Evolutionary conservation across 2,329 filamentous ascomycete species (phyloP), one percentile per base, ranked within the genome.

Genomic region (Fusarium incarnatum): DNA sequence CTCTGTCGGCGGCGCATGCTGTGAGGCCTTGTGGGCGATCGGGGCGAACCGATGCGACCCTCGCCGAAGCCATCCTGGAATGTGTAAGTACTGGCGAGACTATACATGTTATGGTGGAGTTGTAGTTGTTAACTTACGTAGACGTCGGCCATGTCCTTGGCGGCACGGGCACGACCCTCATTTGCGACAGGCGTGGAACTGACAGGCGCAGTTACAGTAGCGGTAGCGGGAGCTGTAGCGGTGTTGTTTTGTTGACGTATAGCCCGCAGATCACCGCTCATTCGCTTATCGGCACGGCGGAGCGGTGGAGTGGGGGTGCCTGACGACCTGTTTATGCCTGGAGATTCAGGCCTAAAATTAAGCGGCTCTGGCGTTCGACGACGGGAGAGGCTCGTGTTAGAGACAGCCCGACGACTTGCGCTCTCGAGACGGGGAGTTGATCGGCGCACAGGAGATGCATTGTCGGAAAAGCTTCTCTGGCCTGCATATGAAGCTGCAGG

Each of bases 1-100:
- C 95, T 98, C 82, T 97, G 96, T 78, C 95, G 93, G 79, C 95
- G 94, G 75, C 95, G 94, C 88, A 99, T 92, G 85, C 94, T 98
- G 78, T 94, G 94, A 75, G 96, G 94, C 81, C 95, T 91, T 74
- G 94, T 97, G 58, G 96, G 96, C 76, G 96, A 98, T 77, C 92
- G 90, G 77, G 95, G 94, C 79, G 94, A 97, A 79, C 91, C 91
- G 78, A 92, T 88, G 78, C 88, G 93, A 81, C 92, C 93, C 83
- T 97, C 94, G 83, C 95, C 95, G 85, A 90, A 94, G 83, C 94
- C 95, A 88, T 97, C 94, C 94, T 98, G 84, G 57, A 22, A 55
- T 22, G 34, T 41, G 72, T 77, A 54, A 78, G 74, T 27, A 49
- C 13, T 49, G 47, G 49, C 49, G 27, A 53, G 49, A 53, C 49